Conservation (phyloP, 257 asterid species). For the Solanum neorickii region DNA sequence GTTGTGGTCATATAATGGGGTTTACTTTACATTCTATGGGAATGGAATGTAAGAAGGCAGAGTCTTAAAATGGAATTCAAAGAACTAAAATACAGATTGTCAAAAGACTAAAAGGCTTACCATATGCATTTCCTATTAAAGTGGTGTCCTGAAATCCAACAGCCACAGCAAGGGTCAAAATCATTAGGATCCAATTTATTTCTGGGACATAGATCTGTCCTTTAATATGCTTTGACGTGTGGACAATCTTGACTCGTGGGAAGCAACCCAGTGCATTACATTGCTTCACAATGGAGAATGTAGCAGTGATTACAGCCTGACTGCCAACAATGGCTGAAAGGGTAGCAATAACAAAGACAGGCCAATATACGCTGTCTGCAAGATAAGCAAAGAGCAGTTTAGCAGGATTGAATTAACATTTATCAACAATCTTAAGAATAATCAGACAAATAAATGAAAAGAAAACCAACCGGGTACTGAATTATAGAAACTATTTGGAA, state of each 20-base stretch:
- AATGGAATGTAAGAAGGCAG: background rate
- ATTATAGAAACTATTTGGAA: conserved; percentile 59
- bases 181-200: conserved; percentile 58
- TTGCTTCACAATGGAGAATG: conserved; percentile 61
- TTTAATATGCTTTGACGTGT: conserved; percentile 44
- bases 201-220: conserved; percentile 69
- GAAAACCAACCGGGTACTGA: conserved; percentile 71
- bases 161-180: conserved; percentile 45
- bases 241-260: conserved; percentile 53
- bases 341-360: conserved; percentile 45
- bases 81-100: background rate
- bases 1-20: background rate
- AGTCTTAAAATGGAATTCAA: background rate
- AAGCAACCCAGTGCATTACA: conserved; percentile 58
- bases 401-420: background rate
- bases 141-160: conserved; percentile 49
- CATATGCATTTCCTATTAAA: conserved; percentile 60
- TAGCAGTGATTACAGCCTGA: conserved; percentile 57
- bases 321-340: conserved; percentile 54
- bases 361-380: conserved; percentile 51
- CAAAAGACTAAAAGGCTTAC: conserved; percentile 15
- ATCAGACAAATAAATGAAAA: background rate
- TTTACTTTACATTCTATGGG: background rate
- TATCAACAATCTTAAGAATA: background rate
- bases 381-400: background rate